Base-by-base conservation (phyloP, 495 filamentous ascomycete genomes). In the Penicillium robsamsonii region DNA sequence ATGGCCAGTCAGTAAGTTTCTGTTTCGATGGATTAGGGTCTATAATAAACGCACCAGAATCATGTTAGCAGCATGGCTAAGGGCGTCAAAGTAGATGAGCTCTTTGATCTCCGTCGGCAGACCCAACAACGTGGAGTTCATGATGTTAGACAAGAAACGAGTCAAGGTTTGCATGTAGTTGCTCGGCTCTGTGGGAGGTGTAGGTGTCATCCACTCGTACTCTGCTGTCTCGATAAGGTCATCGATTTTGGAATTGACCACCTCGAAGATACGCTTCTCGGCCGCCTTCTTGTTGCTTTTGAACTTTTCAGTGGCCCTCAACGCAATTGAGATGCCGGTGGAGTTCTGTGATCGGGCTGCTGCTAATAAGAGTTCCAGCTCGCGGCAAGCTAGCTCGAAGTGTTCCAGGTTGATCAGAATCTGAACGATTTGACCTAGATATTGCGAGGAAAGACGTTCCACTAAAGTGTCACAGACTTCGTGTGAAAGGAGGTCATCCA, bases 191-290 rank as follows among this genome's bases (percentile, higher is more conserved):
- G 71, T 79, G 5, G 84, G 83, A 30, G 80, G 73, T 8, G 74
- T 81, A 18, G 79, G 76, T 7, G 90, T 80, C 75, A 84, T 90
- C 92, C 94, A 99, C 66, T 97, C 88, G 63, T 97, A 99, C 67
- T 97, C 95, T 30, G 94, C 92, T 0, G 91, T 96, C 64, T 95
- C 92, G 33, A 99, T 88, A 25, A 99, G 84, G 66, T 97, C 95
- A 62, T 97, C 93, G 60, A 99, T 97, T 70, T 99, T 99, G 44
- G 90, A 95, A 70, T 97, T 97, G 44, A 99, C 94, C 1, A 99
- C 81, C 72, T 97, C 95, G 67, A 99, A 99, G 48, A 99, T 96
- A 15, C 94, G 88, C 71, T 97, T 96, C 63, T 96, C 92, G 8
- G 94, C 94, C 1, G 89, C 91, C 75, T 96, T 96, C 73, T 96